Conservation (phyloP, 768 basidiomycete species). For the Boletus rex-veris region DNA sequence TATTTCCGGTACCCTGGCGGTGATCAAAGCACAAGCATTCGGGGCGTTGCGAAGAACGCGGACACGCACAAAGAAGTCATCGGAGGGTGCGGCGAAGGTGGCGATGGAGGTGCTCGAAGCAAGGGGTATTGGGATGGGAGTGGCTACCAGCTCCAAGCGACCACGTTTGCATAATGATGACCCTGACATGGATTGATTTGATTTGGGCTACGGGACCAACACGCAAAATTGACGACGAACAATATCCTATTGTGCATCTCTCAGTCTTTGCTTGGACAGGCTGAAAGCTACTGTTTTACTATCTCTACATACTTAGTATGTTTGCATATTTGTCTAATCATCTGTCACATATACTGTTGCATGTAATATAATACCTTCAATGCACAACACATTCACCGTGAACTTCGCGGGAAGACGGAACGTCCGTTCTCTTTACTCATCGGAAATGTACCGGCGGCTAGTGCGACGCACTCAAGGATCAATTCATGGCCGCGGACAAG, state of each 20-base stretch:
- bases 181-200: conserved; percentile 37
- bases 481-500: conserved; percentile 26
- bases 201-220: conserved; percentile 10
- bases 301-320: conserved; percentile 27
- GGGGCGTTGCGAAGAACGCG: conserved; percentile 80
- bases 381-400: conserved; percentile 18
- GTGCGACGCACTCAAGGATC: not conserved
- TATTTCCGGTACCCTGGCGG: conserved; percentile 79
- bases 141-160: conserved; percentile 35
- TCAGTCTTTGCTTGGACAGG: conserved; percentile 23
- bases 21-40: conserved; percentile 89
- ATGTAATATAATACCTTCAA: conserved; percentile 39
- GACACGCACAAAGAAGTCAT: conserved; percentile 65
- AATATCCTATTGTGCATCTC: conserved; percentile 30
- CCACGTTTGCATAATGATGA: conserved; percentile 54
- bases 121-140: conserved; percentile 62
- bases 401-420: conserved; percentile 1
- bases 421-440: conserved; percentile 6
- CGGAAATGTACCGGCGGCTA: conserved; percentile 10
- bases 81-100: conserved; percentile 68
- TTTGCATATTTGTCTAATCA: conserved; percentile 30
- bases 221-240: conserved; percentile 18
- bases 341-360: conserved; percentile 35
- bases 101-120: conserved; percentile 82
- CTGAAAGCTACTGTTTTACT: conserved; percentile 29